Percentiles rank a stretch among this genome's conserved stretches.
These are phyloP conservation scores for Coemansia sp. DNA, from an alignment of 192 early-diverging fungal species.

Conservation along the genomic window DNA sequence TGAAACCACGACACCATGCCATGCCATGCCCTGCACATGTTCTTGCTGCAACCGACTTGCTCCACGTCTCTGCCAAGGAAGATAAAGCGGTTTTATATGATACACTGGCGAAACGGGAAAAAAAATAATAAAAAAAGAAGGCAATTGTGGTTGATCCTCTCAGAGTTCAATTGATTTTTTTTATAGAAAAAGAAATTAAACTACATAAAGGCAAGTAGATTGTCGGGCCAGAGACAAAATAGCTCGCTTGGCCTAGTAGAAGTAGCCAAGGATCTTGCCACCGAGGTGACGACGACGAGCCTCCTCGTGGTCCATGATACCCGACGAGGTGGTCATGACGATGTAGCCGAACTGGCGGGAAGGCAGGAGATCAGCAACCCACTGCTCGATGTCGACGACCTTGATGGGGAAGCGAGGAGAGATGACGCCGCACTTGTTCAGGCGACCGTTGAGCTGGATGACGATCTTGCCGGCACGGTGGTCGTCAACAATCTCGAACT, in stretches of 20 bases:
- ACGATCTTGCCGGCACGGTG: slow-evolving; percentile 98
- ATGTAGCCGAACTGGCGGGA: slow-evolving; percentile 99
- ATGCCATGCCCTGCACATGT: too few relatives aligned
- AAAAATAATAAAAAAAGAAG: too few relatives aligned
- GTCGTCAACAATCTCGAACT: slow-evolving; percentile 98
- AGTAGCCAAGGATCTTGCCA: slow-evolving; percentile 97
- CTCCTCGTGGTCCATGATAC: slow-evolving; percentile 99
- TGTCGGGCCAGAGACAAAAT: too few relatives aligned
- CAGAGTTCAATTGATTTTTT: too few relatives aligned
- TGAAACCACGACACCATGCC: too few relatives aligned
- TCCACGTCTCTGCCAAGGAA: too few relatives aligned
- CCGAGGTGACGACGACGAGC: slow-evolving; percentile 94
- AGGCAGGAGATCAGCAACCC: slow-evolving; percentile 94
- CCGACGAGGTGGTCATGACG: slow-evolving; percentile 85
- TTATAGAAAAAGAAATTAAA: too few relatives aligned
- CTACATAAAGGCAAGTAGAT: too few relatives aligned
- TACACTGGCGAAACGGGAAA: too few relatives aligned
- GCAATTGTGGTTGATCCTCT: too few relatives aligned
- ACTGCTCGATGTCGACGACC: slow-evolving; percentile 91
- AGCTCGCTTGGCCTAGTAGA: slow-evolving; percentile 84
- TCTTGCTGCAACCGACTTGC: too few relatives aligned
- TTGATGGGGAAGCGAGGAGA: slow-evolving; percentile 98
- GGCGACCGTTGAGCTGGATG: slow-evolving; percentile 94
- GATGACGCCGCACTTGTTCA: slow-evolving; percentile 99
- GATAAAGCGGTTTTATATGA: too few relatives aligned